These are phyloP conservation scores for Sordariomycetes sp. DNA, from an alignment of 2,329 filamentous ascomycete genomes.

Conservation along the genomic window DNA sequence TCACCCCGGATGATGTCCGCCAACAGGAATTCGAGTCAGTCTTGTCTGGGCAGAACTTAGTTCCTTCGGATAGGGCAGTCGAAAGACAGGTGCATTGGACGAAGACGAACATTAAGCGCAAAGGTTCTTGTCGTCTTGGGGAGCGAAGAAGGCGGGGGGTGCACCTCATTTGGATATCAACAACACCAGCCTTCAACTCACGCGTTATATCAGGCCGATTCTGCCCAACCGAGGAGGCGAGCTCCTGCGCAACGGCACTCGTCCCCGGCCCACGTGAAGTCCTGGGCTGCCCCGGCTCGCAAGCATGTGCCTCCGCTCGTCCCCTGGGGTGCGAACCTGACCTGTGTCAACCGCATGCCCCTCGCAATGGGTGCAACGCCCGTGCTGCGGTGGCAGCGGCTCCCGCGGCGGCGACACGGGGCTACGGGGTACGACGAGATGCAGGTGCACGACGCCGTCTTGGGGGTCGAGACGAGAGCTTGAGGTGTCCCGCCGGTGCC, in stretches of 20 bases:
- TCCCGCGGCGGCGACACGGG: neutral
- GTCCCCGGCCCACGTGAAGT: neutral
- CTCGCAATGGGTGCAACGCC: neutral
- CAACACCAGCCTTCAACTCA: too few species aligned
- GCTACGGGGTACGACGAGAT: neutral
- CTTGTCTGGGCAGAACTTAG: too few species aligned
- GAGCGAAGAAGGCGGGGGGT: too few species aligned
- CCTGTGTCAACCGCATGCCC: neutral
- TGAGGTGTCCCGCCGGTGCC: neutral
- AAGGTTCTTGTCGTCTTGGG: too few species aligned
- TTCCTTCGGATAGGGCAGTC: too few species aligned
- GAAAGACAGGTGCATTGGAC: too few species aligned
- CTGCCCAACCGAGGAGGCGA: neutral
- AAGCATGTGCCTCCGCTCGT: neutral
- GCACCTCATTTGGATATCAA: too few species aligned
- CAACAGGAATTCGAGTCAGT: too few species aligned
- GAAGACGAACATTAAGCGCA: too few species aligned
- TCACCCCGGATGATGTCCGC: too few species aligned
- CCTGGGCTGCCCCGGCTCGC: neutral
- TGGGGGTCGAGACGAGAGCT: neutral
- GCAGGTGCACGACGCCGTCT: neutral
- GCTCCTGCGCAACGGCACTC: neutral
- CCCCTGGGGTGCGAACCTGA: neutral
- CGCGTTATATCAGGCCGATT: too few species aligned
- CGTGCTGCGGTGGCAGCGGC: neutral